phyloP scores from a whole-genome alignment of 73 alveolate genomes.

The Paramecium pentaurelia region DNA sequence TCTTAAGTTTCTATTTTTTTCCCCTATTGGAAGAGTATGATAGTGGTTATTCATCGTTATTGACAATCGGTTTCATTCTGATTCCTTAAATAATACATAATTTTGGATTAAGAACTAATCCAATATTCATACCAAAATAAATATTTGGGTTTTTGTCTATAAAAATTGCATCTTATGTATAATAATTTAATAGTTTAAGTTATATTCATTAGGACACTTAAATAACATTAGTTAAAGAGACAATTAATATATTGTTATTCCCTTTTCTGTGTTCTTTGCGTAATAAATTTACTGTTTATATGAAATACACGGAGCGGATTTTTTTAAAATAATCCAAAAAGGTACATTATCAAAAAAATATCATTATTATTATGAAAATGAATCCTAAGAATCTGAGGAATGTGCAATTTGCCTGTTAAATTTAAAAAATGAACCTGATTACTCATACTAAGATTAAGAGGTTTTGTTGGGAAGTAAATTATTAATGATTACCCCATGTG shows the following conservation, averaged over 20 bases:
- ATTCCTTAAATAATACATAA: background rate
- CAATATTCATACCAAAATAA: background rate
- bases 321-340: too few species aligned
- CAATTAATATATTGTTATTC: too few species aligned
- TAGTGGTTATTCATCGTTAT: background rate
- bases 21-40: background rate
- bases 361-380: background rate
- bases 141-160: background rate
- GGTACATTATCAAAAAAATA: background rate
- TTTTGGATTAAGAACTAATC: background rate
- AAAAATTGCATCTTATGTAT: background rate
- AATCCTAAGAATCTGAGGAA: background rate
- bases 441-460: background rate
- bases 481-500: slow-evolving; percentile 12
- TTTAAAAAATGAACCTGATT: background rate
- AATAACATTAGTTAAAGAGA: too few species aligned
- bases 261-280: too few species aligned
- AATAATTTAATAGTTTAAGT: background rate
- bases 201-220: too few species aligned
- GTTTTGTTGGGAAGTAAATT: background rate
- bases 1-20: background rate
- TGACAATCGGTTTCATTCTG: background rate
- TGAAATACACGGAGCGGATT: too few species aligned
- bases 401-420: background rate
- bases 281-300: too few species aligned